Evolutionary conservation across 257 asterid species (phyloP).

Genomic region (Leonotis leonurus): DNA sequence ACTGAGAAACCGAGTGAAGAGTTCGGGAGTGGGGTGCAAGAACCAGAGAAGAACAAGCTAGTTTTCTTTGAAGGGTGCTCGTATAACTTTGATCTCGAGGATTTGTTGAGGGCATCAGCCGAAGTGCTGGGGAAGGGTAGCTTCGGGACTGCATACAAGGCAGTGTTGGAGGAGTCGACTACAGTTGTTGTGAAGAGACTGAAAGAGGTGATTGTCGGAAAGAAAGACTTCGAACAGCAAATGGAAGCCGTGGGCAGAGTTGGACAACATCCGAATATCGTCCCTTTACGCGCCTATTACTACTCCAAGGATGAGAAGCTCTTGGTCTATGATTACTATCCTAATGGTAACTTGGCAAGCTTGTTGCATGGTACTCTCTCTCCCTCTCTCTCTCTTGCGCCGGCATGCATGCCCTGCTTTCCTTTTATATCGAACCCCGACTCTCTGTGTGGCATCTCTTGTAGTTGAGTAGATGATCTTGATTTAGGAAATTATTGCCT

Average conservation of each 20-base stretch:
- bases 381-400: conserved; percentile 2
- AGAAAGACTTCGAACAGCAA: conserved; percentile 91
- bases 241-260: conserved; percentile 80
- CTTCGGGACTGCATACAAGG: conserved; percentile 91
- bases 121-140: conserved; percentile 94
- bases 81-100: conserved; percentile 90
- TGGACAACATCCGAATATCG: conserved; percentile 69
- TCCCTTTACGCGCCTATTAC: conserved; percentile 85
- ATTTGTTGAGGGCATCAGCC: conserved; percentile 87
- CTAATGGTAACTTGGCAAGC: conserved; percentile 67
- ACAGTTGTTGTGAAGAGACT: conserved; percentile 90
- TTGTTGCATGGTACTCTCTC: conserved; percentile 72
- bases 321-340: conserved; percentile 67
- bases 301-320: conserved; percentile 98
- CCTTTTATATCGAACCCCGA: too few species aligned
- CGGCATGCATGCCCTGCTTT: too few species aligned
- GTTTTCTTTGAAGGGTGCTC: conserved; percentile 91
- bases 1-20: conserved; percentile 78
- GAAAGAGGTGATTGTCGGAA: conserved; percentile 86
- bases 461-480: too few species aligned
- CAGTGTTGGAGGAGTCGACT: conserved; percentile 81
- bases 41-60: conserved; percentile 73
- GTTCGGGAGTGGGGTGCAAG: conserved; percentile 93
- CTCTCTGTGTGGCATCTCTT: too few species aligned
- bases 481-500: too few species aligned